phyloP scores from a whole-genome alignment of 2,329 filamentous ascomycete species.

The Trichoderma oligosporum region DNA sequence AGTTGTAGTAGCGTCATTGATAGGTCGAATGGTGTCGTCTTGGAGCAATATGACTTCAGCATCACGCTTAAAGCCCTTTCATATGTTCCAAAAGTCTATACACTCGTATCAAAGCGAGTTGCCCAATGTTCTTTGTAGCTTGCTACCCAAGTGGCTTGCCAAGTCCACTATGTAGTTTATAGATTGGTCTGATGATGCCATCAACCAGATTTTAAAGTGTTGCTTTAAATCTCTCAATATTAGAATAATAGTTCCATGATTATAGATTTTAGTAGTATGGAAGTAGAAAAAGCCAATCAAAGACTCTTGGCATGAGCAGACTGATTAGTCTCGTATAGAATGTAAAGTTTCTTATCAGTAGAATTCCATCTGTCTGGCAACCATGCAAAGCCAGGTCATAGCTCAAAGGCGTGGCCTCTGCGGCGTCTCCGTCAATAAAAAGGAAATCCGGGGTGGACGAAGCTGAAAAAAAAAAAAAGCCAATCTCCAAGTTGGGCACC shows the following conservation, averaged over 20 bases:
- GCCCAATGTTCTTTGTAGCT: background rate
- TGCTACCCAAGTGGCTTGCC: background rate
- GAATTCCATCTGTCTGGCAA: background rate
- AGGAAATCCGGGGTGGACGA: background rate
- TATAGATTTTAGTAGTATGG: background rate
- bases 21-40: background rate
- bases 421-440: background rate
- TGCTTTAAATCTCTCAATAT: too few relatives aligned
- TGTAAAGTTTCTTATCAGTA: background rate
- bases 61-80: background rate
- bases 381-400: background rate
- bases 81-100: background rate
- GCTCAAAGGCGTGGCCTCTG: background rate
- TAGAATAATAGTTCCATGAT: too few relatives aligned
- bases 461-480: background rate
- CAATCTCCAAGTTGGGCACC: background rate
- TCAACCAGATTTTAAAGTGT: background rate
- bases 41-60: background rate
- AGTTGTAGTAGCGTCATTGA: too few relatives aligned
- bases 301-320: background rate
- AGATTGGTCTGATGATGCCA: background rate
- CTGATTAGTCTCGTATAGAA: background rate
- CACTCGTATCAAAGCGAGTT: background rate
- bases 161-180: background rate
- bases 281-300: background rate